Evolutionary conservation across 768 basidiomycete genomes (phyloP), one percentile per base, ranked within the genome.

Genomic region (Collybia nuda): DNA sequence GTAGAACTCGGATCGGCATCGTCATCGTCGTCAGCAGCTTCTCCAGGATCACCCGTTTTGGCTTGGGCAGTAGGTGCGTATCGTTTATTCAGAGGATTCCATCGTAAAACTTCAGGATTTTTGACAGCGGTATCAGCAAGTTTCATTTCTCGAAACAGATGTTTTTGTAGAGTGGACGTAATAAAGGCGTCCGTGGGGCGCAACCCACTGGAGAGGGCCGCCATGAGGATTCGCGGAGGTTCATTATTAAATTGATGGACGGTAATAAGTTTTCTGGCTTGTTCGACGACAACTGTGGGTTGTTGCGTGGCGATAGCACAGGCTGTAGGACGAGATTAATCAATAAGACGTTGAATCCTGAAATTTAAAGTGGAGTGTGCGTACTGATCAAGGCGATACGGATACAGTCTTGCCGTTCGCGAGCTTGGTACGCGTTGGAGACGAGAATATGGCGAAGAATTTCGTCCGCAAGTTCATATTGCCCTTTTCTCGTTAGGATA

Each of bases 171-270:
- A 0, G 86, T 86, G 0, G 84, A 80, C 1, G 81, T 81, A 55
- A 90, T 85, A 68, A 93, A 90, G 0, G 86, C 79, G 53, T 91
- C 88, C 0, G 86, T 84, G 2, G 87, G 75, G 22, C 76, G 76
- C 3, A 87, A 57, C 0, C 92, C 91, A 51, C 85, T 84, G 0
- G 85, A 82, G 3, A 97, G 77, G 0, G 81, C 80, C 0, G 88
- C 86, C 3, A 87, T 62, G 18, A 96, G 76, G 42, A 98, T 77
- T 5, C 92, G 84, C 11, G 89, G 69, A 0, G 93, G 87, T 37
- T 95, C 92, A 47, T 93, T 89, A 61, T 93, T 87, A 73, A 90
- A 93, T 61, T 96, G 93, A 60, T 93, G 75, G 0, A 71, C 68
- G 26, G 79, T 84, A 50, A 90, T 82, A 26, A 98, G 69, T 54